phyloP scores from a whole-genome alignment of 345 rosid genomes.

The Acer saccharum region DNA sequence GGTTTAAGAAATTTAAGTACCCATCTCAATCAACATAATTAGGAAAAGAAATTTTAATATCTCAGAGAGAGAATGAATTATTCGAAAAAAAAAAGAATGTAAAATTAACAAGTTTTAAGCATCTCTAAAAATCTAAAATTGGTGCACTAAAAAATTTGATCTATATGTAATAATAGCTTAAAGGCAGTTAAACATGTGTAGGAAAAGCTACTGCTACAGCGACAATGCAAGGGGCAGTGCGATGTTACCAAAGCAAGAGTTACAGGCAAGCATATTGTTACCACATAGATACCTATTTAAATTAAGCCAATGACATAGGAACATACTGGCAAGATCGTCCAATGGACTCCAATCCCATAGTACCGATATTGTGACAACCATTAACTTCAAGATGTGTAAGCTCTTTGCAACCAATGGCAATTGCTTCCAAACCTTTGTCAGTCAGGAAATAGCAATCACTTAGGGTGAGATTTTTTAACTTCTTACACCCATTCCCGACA shows the following conservation, averaged over 20 bases:
- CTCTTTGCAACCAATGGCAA: conserved; percentile 76
- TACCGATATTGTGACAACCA: conserved; percentile 92
- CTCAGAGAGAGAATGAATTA: neutral
- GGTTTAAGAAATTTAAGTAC: neutral
- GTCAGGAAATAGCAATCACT: conserved; percentile 81
- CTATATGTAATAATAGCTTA: neutral
- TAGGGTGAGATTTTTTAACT: conserved; percentile 67
- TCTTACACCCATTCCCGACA: conserved; percentile 81
- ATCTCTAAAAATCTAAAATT: neutral
- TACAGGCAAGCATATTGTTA: neutral
- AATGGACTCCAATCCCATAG: conserved; percentile 73
- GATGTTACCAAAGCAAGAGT: neutral
- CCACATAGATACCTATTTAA: neutral
- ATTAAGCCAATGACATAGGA: conserved; percentile 4
- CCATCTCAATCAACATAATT: neutral
- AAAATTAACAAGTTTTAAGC: neutral
- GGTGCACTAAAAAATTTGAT: neutral
- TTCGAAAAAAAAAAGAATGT: neutral
- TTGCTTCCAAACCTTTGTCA: conserved; percentile 77
- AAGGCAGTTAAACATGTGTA: neutral
- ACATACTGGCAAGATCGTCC: conserved; percentile 82
- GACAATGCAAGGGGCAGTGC: neutral
- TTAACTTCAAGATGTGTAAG: conserved; percentile 84
- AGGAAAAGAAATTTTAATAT: neutral
- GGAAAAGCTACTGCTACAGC: neutral